phyloP scores from a whole-genome alignment of 768 basidiomycete genomes.

The Hirschioporus abietinus region DNA sequence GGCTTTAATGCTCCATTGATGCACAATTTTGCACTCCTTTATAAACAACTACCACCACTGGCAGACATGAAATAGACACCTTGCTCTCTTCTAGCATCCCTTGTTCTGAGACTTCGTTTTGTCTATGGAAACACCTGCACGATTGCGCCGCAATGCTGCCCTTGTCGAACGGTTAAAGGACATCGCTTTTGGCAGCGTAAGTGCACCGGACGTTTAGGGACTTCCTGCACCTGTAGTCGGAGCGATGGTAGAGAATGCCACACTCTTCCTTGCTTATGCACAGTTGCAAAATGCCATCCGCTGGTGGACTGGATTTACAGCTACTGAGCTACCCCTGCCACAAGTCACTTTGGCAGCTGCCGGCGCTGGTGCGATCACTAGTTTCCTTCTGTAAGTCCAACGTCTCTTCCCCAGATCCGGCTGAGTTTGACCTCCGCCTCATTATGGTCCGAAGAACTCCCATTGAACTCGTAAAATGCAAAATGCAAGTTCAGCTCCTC shows the following conservation, averaged over 20 bases:
- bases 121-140: too few species aligned
- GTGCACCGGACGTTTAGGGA: slow-evolving; percentile 49
- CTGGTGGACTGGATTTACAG: slow-evolving; percentile 28
- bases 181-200: slow-evolving; percentile 52
- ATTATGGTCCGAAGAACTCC: slow-evolving; percentile 56
- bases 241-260: slow-evolving; percentile 89
- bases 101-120: too few species aligned
- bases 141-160: background rate
- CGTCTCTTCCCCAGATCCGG: slow-evolving; percentile 2
- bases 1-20: too few species aligned
- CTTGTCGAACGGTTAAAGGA: slow-evolving; percentile 32
- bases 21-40: too few species aligned
- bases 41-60: too few species aligned
- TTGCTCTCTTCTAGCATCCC: too few species aligned
- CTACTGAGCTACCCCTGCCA: slow-evolving; percentile 46
- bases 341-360: slow-evolving; percentile 79
- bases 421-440: background rate
- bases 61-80: too few species aligned
- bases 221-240: slow-evolving; percentile 87
- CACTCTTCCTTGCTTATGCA: slow-evolving; percentile 81
- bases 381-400: slow-evolving; percentile 75
- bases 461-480: slow-evolving; percentile 93
- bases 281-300: slow-evolving; percentile 64
- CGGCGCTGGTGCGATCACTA: slow-evolving; percentile 79
- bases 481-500: slow-evolving; percentile 99